Evolutionary conservation across 2,329 filamentous ascomycete genomes (phyloP).

Genomic region (Alternaria brassicae): DNA sequence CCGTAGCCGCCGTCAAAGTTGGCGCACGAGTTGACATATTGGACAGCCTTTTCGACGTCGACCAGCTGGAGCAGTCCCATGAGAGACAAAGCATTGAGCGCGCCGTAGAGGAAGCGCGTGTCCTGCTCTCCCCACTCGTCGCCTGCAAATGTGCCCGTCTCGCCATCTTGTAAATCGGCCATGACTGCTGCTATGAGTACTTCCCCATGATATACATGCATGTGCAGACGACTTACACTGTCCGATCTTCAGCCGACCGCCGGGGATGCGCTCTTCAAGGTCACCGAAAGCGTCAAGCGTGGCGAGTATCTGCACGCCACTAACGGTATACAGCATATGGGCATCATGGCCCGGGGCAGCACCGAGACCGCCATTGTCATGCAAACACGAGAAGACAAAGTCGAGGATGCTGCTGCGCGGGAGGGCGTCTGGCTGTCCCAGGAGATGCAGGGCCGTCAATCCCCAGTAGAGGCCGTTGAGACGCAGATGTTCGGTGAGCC

Average conservation of each 20-base stretch:
- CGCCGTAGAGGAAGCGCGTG: constrained; percentile 91
- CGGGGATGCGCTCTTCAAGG: constrained; percentile 72
- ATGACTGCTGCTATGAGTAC: constrained; percentile 66
- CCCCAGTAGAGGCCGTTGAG: constrained; percentile 98
- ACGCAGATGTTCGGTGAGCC: constrained; percentile 94
- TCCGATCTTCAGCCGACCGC: constrained; percentile 74
- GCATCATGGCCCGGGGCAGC: constrained; percentile 93
- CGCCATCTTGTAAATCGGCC: constrained; percentile 77
- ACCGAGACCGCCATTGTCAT: constrained; percentile 87
- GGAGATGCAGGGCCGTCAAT: constrained; percentile 83
- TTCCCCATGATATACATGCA: background rate
- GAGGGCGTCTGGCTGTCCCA: constrained; percentile 80
- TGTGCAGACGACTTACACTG: constrained; percentile 68
- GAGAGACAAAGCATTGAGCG: constrained; percentile 87
- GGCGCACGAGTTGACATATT: constrained; percentile 79
- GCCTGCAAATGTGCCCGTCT: constrained; percentile 87
- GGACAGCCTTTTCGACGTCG: constrained; percentile 80
- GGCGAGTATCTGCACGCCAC: constrained; percentile 90
- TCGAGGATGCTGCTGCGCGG: constrained; percentile 82
- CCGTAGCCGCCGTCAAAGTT: constrained; percentile 97
- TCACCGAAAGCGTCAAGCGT: constrained; percentile 85
- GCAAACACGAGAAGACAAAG: constrained; percentile 95
- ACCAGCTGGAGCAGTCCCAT: constrained; percentile 75
- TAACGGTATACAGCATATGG: constrained; percentile 95
- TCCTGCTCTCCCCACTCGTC: constrained; percentile 98